Evolutionary conservation across 192 early-diverging fungal genomes (phyloP).

Genomic region (Entophlyctis helioformis): DNA sequence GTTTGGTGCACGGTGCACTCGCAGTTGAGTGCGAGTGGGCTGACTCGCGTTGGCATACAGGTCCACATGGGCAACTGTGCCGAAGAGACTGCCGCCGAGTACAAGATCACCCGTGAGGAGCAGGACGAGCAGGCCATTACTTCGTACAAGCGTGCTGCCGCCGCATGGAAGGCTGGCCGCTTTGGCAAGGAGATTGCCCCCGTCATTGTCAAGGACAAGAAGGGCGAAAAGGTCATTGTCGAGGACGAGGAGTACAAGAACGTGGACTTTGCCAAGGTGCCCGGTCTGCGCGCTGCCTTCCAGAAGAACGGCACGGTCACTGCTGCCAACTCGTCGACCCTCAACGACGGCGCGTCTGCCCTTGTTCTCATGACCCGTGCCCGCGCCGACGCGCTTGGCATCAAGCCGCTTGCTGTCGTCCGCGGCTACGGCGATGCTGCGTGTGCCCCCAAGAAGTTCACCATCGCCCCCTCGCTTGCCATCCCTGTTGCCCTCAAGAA

Average conservation of each 20-base stretch:
- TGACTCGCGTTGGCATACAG: conserved; percentile 1
- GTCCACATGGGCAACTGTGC: conserved; percentile 39
- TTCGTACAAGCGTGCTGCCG: conserved; percentile 82
- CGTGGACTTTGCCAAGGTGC: conserved; percentile 83
- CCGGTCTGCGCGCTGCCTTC: conserved; percentile 66
- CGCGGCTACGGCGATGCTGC: conserved; percentile 87
- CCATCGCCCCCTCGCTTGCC: conserved; percentile 86
- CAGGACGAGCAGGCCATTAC: conserved; percentile 82
- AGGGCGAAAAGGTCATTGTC: conserved; percentile 62
- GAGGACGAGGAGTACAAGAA: conserved; percentile 94
- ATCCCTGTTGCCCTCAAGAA: conserved; percentile 84
- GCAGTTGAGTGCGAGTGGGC: neutral
- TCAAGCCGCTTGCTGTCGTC: conserved; percentile 82
- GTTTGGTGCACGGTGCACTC: neutral
- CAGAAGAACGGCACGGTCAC: conserved; percentile 85
- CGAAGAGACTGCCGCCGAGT: conserved; percentile 74
- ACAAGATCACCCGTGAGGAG: conserved; percentile 73
- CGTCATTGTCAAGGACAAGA: conserved; percentile 66
- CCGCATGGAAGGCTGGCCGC: conserved; percentile 69
- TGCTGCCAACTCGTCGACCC: conserved; percentile 87
- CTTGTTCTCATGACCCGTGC: conserved; percentile 69
- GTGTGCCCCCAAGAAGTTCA: conserved; percentile 80
- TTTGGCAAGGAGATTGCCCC: conserved; percentile 78
- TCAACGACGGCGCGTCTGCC: conserved; percentile 95
- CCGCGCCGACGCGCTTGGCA: conserved; percentile 58